Evolutionary conservation across 164 flowering plant genomes (phyloP), one percentile per base, ranked within the genome.

Genomic region (Amborella trichopoda): DNA sequence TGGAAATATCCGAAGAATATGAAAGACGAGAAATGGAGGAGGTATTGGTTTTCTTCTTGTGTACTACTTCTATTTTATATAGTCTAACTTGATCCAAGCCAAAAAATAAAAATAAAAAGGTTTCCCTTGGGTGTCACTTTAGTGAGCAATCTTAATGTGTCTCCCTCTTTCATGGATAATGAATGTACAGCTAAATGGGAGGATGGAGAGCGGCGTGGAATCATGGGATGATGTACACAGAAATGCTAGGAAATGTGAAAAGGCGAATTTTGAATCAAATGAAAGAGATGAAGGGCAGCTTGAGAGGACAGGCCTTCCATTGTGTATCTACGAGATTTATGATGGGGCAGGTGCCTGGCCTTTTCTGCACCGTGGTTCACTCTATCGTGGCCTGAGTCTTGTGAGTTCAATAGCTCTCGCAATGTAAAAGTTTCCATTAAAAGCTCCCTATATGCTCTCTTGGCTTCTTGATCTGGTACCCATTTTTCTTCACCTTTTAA

Each of bases 251-350:
- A 93, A 70, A 67, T 63, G 80, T 55, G 91, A 93, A 38, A 88
- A 79, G 48, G 64, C 81, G 24, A 81, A 64, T 53, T 76, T 77
- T 73, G 99, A 84, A 67, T 37, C 58, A 20, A 80, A 88, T 65
- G 96, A 88, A 73, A 77, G 94, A 60, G 99, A 93, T 65, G 99
- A 93, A 63, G 96, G 95, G 48, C 96, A 93, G 73, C 79, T 93
- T 21, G 95, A 93, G 68, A 82, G 99, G 65, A 81, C 76, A 24
- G 99, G 99, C 23, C 96, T 83, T 58, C 74, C 79, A 30, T 48
- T 93, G 28, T 82, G 95, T 65, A 88, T 93, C 50, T 93, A 88
- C 72, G 96, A 93, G 62, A 71, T 83, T 17, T 93, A 93, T 50
- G 48, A 42, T 63, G 96, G 99, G 53, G 62, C 75, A 54, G 96